A percentile compares a stretch with the other conserved stretches of the same genome.
Conservation (phyloP, 352 stramenopile genomes). For the Phytopythium kandeliae region DNA sequence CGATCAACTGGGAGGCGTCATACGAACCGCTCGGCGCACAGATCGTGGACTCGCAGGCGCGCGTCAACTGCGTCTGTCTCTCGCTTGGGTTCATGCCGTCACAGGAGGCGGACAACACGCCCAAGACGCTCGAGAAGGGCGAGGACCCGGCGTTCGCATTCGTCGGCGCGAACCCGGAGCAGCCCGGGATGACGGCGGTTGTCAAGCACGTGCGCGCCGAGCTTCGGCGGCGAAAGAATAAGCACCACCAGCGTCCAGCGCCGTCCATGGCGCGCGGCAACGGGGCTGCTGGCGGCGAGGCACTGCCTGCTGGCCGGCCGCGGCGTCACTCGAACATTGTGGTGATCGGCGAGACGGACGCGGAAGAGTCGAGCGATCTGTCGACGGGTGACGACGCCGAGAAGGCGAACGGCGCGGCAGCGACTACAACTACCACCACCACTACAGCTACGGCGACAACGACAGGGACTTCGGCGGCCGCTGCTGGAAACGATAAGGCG, state of each 20-base stretch:
- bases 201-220: conserved; percentile 73
- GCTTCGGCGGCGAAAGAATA: conserved; percentile 41
- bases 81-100: conserved; percentile 78
- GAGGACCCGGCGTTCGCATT: conserved; percentile 83
- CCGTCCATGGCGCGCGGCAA: conserved; percentile 2
- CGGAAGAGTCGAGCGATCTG: conserved; percentile 63
- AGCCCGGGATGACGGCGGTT: conserved; percentile 82
- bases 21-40: conserved; percentile 78
- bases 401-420: conserved; percentile 16
- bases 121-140: conserved; percentile 69
- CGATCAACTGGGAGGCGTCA: conserved; percentile 87
- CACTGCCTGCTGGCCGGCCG: conserved; percentile 20
- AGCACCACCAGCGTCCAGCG: conserved; percentile 13
- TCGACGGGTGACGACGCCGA: conserved; percentile 55
- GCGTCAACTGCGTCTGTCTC: conserved; percentile 82
- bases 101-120: conserved; percentile 57
- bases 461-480: neutral
- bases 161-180: conserved; percentile 65
- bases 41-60: conserved; percentile 81
- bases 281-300: conserved; percentile 6
- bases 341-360: conserved; percentile 79
- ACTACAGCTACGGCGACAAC: conserved; percentile 2
- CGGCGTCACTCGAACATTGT: conserved; percentile 84
- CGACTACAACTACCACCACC: conserved; percentile 2
- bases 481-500: conserved; percentile 26